These are phyloP conservation scores for Salix koriyanagi DNA, from an alignment of 345 rosid genomes.

Conservation along the genomic window DNA sequence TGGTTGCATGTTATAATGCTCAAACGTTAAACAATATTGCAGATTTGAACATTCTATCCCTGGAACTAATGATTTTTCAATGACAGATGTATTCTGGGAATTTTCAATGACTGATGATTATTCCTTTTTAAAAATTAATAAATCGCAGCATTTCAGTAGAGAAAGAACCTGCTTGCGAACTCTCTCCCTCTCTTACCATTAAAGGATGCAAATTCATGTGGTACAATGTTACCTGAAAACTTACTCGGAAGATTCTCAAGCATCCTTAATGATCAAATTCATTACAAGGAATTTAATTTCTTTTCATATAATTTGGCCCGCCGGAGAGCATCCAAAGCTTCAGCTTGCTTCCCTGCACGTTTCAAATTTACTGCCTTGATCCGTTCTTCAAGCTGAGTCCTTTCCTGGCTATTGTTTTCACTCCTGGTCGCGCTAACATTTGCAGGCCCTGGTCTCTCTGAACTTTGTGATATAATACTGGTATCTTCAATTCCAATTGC, in stretches of 20 bases:
- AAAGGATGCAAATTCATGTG: no score
- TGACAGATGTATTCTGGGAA: no score
- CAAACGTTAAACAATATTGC: no score
- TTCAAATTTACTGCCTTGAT: constrained; percentile 70
- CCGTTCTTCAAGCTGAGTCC: constrained; percentile 59
- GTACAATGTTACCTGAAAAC: neutral
- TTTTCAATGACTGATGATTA: no score
- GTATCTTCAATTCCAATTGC: constrained; percentile 64
- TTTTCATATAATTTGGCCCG: constrained; percentile 67
- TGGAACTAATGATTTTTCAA: no score
- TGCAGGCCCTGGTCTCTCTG: constrained; percentile 28
- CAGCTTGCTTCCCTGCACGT: constrained; percentile 83
- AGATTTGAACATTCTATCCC: no score
- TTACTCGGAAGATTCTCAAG: neutral
- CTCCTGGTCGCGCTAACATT: constrained; percentile 24
- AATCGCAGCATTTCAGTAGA: no score
- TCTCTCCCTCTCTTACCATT: no score
- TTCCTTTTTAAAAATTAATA: no score
- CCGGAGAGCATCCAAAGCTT: constrained; percentile 83
- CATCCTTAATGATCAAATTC: constrained; percentile 22
- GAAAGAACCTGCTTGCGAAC: no score
- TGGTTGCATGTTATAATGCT: no score
- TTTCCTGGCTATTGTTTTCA: constrained; percentile 46
- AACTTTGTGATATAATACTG: constrained; percentile 17
- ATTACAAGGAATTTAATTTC: constrained; percentile 50